Evolutionary conservation across 208 protist species (phyloP).

Genomic region (Acanthamoeba triangularis): DNA sequence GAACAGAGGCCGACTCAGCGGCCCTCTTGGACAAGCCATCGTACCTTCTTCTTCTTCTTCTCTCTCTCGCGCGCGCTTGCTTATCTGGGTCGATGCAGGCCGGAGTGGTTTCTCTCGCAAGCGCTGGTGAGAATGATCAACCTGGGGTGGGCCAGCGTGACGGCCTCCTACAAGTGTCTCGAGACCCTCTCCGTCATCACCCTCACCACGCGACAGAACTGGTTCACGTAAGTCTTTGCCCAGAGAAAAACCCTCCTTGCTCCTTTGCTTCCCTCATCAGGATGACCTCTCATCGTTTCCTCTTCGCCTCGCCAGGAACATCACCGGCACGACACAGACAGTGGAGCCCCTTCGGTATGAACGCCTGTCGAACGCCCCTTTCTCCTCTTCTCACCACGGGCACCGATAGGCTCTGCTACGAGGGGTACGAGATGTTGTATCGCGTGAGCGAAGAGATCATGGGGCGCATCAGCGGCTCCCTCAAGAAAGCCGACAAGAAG

Average conservation of each 20-base stretch:
- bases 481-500: constrained; percentile 63
- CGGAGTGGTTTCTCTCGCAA: constrained; percentile 51
- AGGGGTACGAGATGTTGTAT: constrained; percentile 41
- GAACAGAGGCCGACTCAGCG: background rate
- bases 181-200: constrained; percentile 45
- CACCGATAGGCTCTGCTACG: constrained; percentile 32
- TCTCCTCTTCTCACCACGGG: no score
- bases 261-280: background rate
- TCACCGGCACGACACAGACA: background rate
- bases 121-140: constrained; percentile 55
- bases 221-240: constrained; percentile 30
- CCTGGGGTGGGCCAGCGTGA: constrained; percentile 36
- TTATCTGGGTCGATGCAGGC: background rate
- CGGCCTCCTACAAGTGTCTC: constrained; percentile 32
- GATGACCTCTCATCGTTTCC: background rate
- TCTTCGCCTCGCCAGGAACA: background rate
- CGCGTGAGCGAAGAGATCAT: constrained; percentile 53
- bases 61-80: no score
- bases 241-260: background rate
- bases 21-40: background rate
- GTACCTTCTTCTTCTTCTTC: no score
- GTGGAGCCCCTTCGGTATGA: background rate
- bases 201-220: constrained; percentile 48
- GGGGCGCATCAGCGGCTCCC: background rate
- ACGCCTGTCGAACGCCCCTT: background rate